Percentiles rank a stretch among this genome's conserved stretches.
These are phyloP conservation scores for Testicularia cyperi DNA, from an alignment of 1,284 basidiomycete genomes.

Conservation along the genomic window DNA sequence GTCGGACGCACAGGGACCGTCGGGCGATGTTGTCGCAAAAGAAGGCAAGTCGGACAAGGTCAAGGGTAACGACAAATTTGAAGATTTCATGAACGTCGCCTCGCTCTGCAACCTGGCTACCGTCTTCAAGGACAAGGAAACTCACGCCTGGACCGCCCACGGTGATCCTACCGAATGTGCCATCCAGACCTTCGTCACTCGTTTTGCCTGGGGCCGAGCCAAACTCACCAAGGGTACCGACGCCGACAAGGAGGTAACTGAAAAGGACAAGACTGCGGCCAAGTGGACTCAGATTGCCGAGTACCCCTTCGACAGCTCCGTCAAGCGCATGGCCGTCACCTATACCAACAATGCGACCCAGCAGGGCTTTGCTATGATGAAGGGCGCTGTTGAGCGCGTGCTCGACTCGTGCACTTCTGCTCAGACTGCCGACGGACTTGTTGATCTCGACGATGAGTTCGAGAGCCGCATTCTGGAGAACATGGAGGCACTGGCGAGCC, in stretches of 20 bases:
- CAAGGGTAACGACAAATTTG: conserved; percentile 33
- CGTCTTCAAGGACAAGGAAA: conserved; percentile 57
- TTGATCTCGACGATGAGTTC: conserved; percentile 44
- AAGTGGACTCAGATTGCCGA: conserved; percentile 63
- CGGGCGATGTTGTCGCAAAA: conserved; percentile 61
- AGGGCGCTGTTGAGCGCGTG: conserved; percentile 57
- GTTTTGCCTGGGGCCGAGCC: conserved; percentile 55
- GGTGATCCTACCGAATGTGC: conserved; percentile 71
- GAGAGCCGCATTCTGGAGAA: conserved; percentile 42
- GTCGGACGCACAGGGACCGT: conserved; percentile 34
- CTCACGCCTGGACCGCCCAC: conserved; percentile 66
- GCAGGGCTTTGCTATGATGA: conserved; percentile 53
- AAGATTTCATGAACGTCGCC: conserved; percentile 52
- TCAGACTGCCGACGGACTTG: conserved; percentile 54
- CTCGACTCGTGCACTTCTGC: conserved; percentile 48
- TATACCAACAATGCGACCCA: conserved; percentile 56
- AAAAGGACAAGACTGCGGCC: conserved; percentile 21
- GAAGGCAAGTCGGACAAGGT: conserved; percentile 46
- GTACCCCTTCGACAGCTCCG: conserved; percentile 55
- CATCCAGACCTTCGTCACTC: conserved; percentile 69
- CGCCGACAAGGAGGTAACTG: conserved; percentile 31
- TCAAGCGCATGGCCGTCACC: conserved; percentile 62
- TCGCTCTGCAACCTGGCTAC: conserved; percentile 59
- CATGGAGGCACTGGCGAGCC: conserved; percentile 54
- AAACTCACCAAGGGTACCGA: conserved; percentile 44